These are phyloP conservation scores for Yamadazyma trypodendri DNA, from an alignment of 1,139 yeast species.

Conservation along the genomic window DNA sequence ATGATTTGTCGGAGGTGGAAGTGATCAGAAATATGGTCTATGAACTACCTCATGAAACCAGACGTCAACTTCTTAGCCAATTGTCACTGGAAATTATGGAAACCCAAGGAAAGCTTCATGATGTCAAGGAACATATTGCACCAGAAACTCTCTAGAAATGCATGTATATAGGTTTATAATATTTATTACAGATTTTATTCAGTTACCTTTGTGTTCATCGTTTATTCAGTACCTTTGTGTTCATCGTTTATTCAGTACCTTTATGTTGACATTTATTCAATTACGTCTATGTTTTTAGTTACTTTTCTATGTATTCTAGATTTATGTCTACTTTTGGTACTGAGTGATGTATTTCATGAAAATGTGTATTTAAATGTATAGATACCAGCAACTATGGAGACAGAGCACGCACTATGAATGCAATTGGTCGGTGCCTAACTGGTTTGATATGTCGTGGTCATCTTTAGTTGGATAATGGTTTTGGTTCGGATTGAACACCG, in stretches of 20 bases:
- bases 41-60: conserved; percentile 37
- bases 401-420: neutral
- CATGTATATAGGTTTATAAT: conserved; percentile 1
- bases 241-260: too few species aligned
- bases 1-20: conserved; percentile 26
- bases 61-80: conserved; percentile 31
- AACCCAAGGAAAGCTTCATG: conserved; percentile 14
- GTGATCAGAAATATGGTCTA: conserved; percentile 34
- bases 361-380: neutral
- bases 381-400: neutral
- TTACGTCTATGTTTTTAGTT: too few species aligned
- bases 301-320: neutral
- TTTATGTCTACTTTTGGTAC: too few species aligned
- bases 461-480: conserved; percentile 20
- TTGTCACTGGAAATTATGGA: conserved; percentile 25
- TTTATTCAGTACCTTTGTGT: too few species aligned
- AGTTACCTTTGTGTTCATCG: neutral
- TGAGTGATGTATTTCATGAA: too few species aligned
- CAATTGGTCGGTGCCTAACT: neutral
- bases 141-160: conserved; percentile 2
- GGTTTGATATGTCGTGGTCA: neutral
- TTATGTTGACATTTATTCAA: too few species aligned
- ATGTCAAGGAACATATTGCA: neutral
- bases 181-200: conserved; percentile 2
- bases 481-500: conserved; percentile 52